A percentile compares a stretch with the other conserved stretches of the same genome.
phyloP scores from a whole-genome alignment of 805 yeast genomes.

The Lachancea sp. region DNA sequence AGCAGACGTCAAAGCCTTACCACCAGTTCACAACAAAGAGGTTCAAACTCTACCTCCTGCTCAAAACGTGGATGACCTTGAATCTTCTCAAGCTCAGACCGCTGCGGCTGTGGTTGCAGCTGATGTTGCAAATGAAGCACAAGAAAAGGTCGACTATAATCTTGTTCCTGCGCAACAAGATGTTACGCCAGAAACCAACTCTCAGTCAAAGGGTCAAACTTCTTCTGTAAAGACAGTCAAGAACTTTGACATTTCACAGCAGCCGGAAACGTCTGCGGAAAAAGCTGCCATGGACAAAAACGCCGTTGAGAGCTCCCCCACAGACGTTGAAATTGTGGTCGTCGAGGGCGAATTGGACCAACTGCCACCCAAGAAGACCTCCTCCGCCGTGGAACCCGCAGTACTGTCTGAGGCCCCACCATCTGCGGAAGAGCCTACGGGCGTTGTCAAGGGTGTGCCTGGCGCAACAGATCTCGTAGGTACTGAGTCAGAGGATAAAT shows the following conservation, averaged over 20 bases:
- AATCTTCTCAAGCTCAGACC: constrained; percentile 8
- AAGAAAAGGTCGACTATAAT: neutral
- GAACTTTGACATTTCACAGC: neutral
- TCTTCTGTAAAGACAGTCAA: neutral
- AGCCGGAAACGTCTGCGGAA: neutral
- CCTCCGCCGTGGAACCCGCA: neutral
- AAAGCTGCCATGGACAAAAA: neutral
- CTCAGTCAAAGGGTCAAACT: neutral
- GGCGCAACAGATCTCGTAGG: neutral
- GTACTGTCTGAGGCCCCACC: neutral
- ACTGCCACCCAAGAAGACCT: neutral
- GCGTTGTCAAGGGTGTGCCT: constrained; percentile 2
- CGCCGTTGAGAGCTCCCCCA: neutral
- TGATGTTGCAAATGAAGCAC: neutral
- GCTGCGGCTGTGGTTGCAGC: constrained; percentile 10
- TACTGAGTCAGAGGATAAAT: constrained; percentile 3
- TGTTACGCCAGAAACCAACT: neutral
- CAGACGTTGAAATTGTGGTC: constrained; percentile 4
- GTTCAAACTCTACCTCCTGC: neutral
- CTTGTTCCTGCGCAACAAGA: neutral
- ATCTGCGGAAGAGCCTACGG: constrained; percentile 3
- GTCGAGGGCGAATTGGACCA: constrained; percentile 3
- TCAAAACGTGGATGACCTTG: neutral
- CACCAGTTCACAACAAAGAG: neutral
- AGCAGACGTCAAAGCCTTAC: too few species aligned